Conservation (phyloP, 305 asterid genomes). For the Fraxinus floribunda region DNA sequence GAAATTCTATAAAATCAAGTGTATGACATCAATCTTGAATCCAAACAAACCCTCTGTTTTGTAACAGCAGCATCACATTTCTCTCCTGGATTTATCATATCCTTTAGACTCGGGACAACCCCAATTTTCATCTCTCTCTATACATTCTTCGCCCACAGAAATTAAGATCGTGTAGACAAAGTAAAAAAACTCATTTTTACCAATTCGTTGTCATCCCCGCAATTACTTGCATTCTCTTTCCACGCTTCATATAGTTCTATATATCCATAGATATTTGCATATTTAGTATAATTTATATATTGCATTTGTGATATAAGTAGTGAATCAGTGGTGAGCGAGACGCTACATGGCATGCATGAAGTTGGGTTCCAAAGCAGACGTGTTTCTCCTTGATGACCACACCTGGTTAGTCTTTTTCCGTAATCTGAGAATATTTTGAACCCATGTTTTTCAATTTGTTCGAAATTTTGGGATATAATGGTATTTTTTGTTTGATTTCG, state of each 20-base stretch:
- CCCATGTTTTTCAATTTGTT: not conserved
- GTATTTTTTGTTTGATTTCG: not conserved
- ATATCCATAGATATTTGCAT: not conserved
- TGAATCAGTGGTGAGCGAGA: constrained; percentile 3
- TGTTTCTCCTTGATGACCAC: constrained; percentile 43
- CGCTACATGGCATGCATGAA: constrained; percentile 46
- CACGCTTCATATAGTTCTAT: not conserved
- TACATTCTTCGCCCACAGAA: not conserved
- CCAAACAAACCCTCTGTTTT: constrained; percentile 26
- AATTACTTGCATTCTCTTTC: not conserved
- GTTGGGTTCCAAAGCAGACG: constrained; percentile 49
- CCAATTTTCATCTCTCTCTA: constrained; percentile 17
- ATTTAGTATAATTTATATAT: not conserved
- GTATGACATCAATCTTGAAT: not conserved
- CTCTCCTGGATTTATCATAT: constrained; percentile 27
- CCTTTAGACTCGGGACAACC: constrained; percentile 33
- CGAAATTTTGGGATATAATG: not conserved
- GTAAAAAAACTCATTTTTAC: not conserved
- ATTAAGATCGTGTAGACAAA: not conserved
- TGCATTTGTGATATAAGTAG: constrained; percentile 21
- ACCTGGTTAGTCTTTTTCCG: constrained; percentile 35
- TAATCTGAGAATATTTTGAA: not conserved
- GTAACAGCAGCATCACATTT: constrained; percentile 28
- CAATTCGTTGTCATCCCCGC: not conserved
- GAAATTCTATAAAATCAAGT: not conserved